Evolutionary conservation across 139 green algal species (phyloP).

Genomic region (Auxenochlorella pyrenoidosa): DNA sequence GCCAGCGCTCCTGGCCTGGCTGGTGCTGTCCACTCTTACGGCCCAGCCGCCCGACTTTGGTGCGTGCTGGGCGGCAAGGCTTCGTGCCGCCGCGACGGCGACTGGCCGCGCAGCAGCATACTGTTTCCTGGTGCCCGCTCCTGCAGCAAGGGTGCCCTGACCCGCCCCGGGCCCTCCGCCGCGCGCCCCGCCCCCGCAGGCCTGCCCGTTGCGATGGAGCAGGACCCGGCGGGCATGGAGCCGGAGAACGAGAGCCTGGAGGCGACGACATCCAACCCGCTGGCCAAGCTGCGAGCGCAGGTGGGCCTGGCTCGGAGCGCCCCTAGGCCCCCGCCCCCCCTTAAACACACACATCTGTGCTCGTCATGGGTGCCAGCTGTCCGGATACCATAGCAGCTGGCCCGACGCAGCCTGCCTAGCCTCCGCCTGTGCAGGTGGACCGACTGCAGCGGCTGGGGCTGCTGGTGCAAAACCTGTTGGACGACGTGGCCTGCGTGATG

Average conservation of each 20-base stretch:
- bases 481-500: constrained; percentile 26
- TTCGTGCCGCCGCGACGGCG: too few relatives aligned
- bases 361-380: too few relatives aligned
- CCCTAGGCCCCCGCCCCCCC: too few relatives aligned
- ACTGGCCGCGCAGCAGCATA: too few relatives aligned
- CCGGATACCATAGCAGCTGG: too few relatives aligned
- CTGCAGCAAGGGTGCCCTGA: too few relatives aligned
- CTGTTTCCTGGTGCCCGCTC: too few relatives aligned
- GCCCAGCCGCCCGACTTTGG: constrained; percentile 1
- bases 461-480: constrained; percentile 36
- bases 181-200: background rate
- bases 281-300: constrained; percentile 9
- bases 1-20: constrained; percentile 32
- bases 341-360: too few relatives aligned
- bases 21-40: background rate
- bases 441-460: constrained; percentile 34
- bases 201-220: constrained; percentile 23
- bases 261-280: constrained; percentile 5
- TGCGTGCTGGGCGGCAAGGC: background rate
- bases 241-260: constrained; percentile 29
- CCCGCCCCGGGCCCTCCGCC: too few relatives aligned
- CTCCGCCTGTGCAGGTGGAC: constrained; percentile 23
- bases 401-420: too few relatives aligned
- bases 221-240: constrained; percentile 35
- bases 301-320: background rate